These are phyloP conservation scores for Hapsidospora chrysogenum DNA, from an alignment of 495 filamentous ascomycete species.

Conservation along the genomic window DNA sequence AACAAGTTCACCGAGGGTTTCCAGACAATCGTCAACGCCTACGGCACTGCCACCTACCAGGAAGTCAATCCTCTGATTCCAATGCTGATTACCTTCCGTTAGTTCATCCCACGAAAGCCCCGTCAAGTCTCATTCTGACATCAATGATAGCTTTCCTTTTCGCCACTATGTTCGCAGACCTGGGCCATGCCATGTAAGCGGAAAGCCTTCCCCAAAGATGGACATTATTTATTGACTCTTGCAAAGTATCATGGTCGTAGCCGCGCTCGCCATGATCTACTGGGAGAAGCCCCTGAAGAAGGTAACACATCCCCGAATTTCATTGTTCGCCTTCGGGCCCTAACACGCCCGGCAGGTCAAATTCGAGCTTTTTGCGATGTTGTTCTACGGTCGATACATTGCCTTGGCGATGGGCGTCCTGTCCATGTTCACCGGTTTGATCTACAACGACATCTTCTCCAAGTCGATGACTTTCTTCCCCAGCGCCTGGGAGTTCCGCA, in stretches of 20 bases:
- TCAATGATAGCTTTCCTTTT: constrained; percentile 98
- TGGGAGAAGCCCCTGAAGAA: constrained; percentile 81
- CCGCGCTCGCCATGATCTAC: constrained; percentile 82
- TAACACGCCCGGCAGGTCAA: too few relatives aligned
- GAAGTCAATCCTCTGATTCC: constrained; percentile 94
- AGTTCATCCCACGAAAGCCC: too few relatives aligned
- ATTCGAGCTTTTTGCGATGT: constrained; percentile 92
- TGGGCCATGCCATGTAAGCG: constrained; percentile 83
- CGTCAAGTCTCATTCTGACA: too few relatives aligned
- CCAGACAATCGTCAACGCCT: constrained; percentile 97
- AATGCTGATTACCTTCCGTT: constrained; percentile 91
- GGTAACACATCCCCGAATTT: too few relatives aligned
- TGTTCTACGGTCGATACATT: constrained; percentile 96
- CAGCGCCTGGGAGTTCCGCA: constrained; percentile 67
- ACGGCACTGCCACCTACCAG: constrained; percentile 89
- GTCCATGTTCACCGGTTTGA: constrained; percentile 90
- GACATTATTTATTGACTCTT: too few relatives aligned
- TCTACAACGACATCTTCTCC: constrained; percentile 98
- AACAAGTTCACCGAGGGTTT: constrained; percentile 98
- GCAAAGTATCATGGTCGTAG: constrained; percentile 68
- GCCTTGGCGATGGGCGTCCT: constrained; percentile 96
- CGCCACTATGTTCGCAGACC: constrained; percentile 97
- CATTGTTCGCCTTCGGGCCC: too few relatives aligned
- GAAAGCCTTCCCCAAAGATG: too few relatives aligned
- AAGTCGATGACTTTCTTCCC: constrained; percentile 74